Evolutionary conservation across 2,329 filamentous ascomycete genomes (phyloP), one percentile per base, ranked within the genome.

Genomic region (Pseudophaeomoniella oleicola): DNA sequence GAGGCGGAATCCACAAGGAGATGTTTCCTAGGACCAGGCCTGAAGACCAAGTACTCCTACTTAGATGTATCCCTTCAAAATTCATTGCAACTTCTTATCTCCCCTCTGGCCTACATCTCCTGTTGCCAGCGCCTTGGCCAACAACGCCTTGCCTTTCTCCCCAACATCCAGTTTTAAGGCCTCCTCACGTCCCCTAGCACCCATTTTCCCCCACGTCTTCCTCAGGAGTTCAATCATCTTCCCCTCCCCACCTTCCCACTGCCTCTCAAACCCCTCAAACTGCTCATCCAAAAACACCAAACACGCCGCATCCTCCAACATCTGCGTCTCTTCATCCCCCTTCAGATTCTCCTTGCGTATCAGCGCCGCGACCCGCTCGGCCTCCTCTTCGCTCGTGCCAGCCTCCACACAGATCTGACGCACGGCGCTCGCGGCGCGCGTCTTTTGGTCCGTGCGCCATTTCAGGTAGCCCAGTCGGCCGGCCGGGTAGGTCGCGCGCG

Each of bases 211-310:
- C 44, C 40, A 45, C 5, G 47, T 47, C 41, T 48, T 49, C 34
- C 43, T 44, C 39, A 49, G 16, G 11, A 49, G 48, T 11, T 35
- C 31, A 5, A 46, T 33, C 18, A 50, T 48, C 37, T 90, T 92
- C 35, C 75, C 78, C 59, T 88, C 81, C 50, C 85, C 80, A 37
- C 77, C 69, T 17, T 72, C 68, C 51, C 69, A 66, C 63, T 83
- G 78, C 52, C 69, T 67, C 63, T 84, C 79, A 57, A 90, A 93
- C 35, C 71, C 72, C 49, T 87, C 84, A 44, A 92, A 81, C 52
- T 90, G 81, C 53, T 88, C 83, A 53, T 90, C 84, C 45, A 93
- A 59, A 54, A 93, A 93, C 17, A 92, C 84, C 38, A 93, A 60
- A 52, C 84, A 92, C 3, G 85, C 85, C 32, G 85, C 81, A 59